Percentiles rank a stretch among this genome's conserved stretches.
phyloP scores from a whole-genome alignment of 139 green algal species.

The Auxenochlorella protothecoides region DNA sequence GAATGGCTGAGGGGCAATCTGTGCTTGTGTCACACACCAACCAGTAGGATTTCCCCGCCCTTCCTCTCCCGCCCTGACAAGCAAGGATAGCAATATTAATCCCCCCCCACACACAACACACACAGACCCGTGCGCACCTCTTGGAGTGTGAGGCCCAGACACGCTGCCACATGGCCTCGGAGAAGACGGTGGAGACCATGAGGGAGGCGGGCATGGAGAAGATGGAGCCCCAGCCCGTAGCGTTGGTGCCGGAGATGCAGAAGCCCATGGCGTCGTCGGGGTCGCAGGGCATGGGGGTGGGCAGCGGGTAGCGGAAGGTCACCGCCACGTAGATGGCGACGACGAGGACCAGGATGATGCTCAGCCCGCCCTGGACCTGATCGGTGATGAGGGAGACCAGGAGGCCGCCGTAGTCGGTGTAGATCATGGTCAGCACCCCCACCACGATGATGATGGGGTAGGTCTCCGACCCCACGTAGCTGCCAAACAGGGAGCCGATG shows the following conservation, averaged over 20 bases:
- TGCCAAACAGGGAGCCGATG: slow-evolving; percentile 54
- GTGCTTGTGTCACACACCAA: too few relatives aligned
- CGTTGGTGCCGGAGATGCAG: slow-evolving; percentile 5
- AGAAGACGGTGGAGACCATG: slow-evolving; percentile 60
- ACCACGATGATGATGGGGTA: slow-evolving; percentile 59
- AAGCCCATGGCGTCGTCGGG: not conserved
- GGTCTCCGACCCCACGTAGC: slow-evolving; percentile 38
- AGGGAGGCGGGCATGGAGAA: slow-evolving; percentile 59
- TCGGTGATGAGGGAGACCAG: slow-evolving; percentile 73
- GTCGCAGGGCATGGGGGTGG: slow-evolving; percentile 35
- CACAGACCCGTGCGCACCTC: not conserved
- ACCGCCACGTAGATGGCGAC: slow-evolving; percentile 52
- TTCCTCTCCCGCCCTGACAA: too few relatives aligned
- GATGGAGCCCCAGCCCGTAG: slow-evolving; percentile 49
- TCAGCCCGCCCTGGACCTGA: slow-evolving; percentile 45
- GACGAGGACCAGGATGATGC: slow-evolving; percentile 39
- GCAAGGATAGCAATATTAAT: too few relatives aligned
- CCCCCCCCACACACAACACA: slow-evolving; percentile 34
- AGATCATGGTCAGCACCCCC: slow-evolving; percentile 42
- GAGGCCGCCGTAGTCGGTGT: slow-evolving; percentile 58
- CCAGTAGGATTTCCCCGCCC: too few relatives aligned
- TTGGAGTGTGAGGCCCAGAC: slow-evolving; percentile 14
- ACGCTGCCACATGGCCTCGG: slow-evolving; percentile 71
- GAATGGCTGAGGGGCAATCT: too few relatives aligned
- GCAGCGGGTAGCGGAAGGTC: slow-evolving; percentile 46